phyloP scores from a whole-genome alignment of 148 eudicot genomes.

The Silene uniflora region DNA sequence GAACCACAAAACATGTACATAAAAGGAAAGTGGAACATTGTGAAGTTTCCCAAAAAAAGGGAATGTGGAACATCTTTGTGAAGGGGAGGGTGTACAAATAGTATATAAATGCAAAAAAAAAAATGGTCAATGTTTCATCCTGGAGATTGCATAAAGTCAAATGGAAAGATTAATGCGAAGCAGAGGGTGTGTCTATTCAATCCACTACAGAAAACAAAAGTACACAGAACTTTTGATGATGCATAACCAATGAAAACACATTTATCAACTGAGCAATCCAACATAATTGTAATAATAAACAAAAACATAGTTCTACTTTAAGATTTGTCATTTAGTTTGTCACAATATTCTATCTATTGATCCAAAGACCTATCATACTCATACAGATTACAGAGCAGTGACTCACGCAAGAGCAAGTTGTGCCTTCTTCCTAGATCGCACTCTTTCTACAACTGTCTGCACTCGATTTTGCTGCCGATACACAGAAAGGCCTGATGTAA shows the following conservation, averaged over 20 bases:
- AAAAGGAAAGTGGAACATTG: too few species aligned
- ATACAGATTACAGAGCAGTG: slow-evolving; percentile 35
- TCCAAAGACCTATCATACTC: slow-evolving; percentile 27
- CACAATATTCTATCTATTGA: slow-evolving; percentile 14
- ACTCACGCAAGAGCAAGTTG: slow-evolving; percentile 95
- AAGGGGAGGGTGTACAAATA: too few species aligned
- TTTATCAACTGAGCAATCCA: slow-evolving; percentile 12
- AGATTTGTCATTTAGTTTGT: slow-evolving; percentile 4
- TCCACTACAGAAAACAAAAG: slow-evolving; percentile 1
- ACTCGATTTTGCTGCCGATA: slow-evolving; percentile 85
- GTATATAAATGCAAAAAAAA: too few species aligned
- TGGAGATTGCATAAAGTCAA: neutral
- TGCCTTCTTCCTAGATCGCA: slow-evolving; percentile 80
- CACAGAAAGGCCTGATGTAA: slow-evolving; percentile 65
- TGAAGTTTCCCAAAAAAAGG: too few species aligned
- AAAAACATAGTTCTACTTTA: slow-evolving; percentile 24
- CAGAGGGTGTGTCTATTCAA: neutral
- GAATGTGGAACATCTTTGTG: too few species aligned
- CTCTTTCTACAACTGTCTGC: slow-evolving; percentile 77
- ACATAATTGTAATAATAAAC: neutral
- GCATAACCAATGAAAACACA: slow-evolving; percentile 6
- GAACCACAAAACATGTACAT: too few species aligned
- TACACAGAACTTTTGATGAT: slow-evolving; percentile 1
- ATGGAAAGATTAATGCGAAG: neutral
- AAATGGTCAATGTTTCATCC: neutral